Evolutionary conservation across 75 land plant species (phyloP).

Genomic region (Picea glauca): DNA sequence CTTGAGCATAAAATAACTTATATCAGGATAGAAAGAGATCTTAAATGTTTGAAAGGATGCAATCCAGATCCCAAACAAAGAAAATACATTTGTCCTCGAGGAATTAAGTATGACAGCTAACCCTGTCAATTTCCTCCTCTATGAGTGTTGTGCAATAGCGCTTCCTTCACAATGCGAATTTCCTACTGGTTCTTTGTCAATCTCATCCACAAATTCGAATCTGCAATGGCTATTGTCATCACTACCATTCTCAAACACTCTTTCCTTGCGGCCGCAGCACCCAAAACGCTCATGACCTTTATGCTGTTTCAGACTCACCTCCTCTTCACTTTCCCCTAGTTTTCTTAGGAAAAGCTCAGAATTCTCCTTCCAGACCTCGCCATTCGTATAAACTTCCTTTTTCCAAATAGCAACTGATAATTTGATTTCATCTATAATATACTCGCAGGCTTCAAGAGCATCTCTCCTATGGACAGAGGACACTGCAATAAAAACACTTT

Average conservation of each 20-base stretch:
- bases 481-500: slow-evolving; percentile 84
- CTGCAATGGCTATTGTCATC: not conserved
- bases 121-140: too few species aligned
- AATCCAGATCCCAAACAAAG: too few species aligned
- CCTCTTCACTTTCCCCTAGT: slow-evolving; percentile 18
- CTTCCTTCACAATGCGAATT: too few species aligned
- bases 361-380: slow-evolving; percentile 98
- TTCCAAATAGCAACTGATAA: slow-evolving; percentile 96
- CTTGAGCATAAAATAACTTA: too few species aligned
- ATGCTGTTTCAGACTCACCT: not conserved
- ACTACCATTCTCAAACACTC: not conserved
- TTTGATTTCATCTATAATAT: slow-evolving; percentile 85
- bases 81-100: too few species aligned
- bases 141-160: too few species aligned
- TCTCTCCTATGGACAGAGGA: slow-evolving; percentile 81
- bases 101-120: too few species aligned
- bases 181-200: too few species aligned
- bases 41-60: too few species aligned
- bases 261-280: slow-evolving; percentile 10
- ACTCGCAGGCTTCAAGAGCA: slow-evolving; percentile 77
- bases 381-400: slow-evolving; percentile 85
- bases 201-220: too few species aligned
- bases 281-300: not conserved
- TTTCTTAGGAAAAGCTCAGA: slow-evolving; percentile 57
- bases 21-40: too few species aligned